Evolutionary conservation across 257 asterid genomes (phyloP).

Genomic region (Solanum habrochaites): DNA sequence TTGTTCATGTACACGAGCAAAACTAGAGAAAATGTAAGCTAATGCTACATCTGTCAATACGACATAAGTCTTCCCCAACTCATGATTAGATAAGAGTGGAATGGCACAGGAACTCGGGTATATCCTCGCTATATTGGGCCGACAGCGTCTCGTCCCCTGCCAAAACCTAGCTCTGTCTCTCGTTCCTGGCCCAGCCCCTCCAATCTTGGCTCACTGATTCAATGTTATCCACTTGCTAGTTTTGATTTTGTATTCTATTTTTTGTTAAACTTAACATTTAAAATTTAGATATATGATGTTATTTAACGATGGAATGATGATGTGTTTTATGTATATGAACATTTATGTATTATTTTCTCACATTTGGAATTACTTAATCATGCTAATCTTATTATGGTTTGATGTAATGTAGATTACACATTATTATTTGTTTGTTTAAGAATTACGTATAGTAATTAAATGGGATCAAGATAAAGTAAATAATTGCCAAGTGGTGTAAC

Average conservation of each 20-base stretch:
- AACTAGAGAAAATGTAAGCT: rapidly evolving
- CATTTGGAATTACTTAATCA: not conserved
- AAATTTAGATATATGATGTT: not conserved
- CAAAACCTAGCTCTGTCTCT: not conserved
- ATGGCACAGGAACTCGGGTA: no score
- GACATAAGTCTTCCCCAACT: not conserved
- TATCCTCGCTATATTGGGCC: not conserved
- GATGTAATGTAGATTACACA: not conserved
- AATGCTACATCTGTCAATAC: not conserved
- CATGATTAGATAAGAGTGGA: not conserved
- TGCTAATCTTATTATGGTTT: not conserved
- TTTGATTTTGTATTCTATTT: not conserved
- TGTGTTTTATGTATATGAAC: not conserved
- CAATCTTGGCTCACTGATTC: not conserved
- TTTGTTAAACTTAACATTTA: rapidly evolving
- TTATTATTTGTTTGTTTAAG: not conserved
- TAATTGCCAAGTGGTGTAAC: not conserved
- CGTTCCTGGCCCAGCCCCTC: not conserved
- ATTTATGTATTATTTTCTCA: not conserved
- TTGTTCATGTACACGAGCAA: not conserved
- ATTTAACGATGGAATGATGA: not conserved
- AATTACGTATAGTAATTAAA: not conserved
- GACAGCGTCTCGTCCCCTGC: rapidly evolving
- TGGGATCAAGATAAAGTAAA: not conserved
- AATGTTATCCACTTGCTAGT: not conserved